phyloP scores from a whole-genome alignment of 768 basidiomycete genomes.

The Hydnomerulius pinastri region DNA sequence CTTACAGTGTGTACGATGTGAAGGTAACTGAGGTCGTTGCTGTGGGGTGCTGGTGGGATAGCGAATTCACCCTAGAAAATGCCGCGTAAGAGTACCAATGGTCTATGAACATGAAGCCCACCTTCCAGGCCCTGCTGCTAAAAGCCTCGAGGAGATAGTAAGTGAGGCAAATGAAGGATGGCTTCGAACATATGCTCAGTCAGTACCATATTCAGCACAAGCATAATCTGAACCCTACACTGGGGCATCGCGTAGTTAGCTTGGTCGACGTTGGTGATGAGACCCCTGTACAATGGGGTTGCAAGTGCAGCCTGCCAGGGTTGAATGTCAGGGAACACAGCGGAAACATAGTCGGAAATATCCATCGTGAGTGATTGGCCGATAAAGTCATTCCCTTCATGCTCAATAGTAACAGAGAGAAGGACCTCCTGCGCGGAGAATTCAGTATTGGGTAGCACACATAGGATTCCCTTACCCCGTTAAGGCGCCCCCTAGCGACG shows the following conservation, averaged over 20 bases:
- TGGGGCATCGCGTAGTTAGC: slow-evolving; percentile 41
- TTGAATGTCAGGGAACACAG: slow-evolving; percentile 42
- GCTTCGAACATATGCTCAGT: slow-evolving; percentile 25
- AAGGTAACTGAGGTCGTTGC: slow-evolving; percentile 39
- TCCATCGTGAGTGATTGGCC: slow-evolving; percentile 19
- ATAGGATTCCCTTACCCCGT: slow-evolving; percentile 36
- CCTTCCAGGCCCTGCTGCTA: slow-evolving; percentile 27
- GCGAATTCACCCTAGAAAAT: slow-evolving; percentile 20
- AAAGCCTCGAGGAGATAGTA: slow-evolving; percentile 28
- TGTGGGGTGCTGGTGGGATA: slow-evolving; percentile 23
- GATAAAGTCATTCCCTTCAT: slow-evolving; percentile 31
- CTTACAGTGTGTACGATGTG: slow-evolving; percentile 42
- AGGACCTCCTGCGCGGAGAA: slow-evolving; percentile 19
- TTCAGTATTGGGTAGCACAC: neutral
- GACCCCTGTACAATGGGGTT: slow-evolving; percentile 28
- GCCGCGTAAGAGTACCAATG: neutral
- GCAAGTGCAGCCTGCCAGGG: slow-evolving; percentile 25
- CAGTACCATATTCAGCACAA: too few species aligned
- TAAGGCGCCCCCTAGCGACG: slow-evolving; percentile 36
- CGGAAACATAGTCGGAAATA: slow-evolving; percentile 32
- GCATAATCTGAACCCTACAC: too few species aligned
- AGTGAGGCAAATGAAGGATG: slow-evolving; percentile 32
- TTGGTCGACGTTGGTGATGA: slow-evolving; percentile 37
- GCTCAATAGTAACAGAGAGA: slow-evolving; percentile 28
- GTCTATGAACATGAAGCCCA: neutral